phyloP scores from a whole-genome alignment of 176 grass and related monocot genomes.

The Bothriochloa decipiens region DNA sequence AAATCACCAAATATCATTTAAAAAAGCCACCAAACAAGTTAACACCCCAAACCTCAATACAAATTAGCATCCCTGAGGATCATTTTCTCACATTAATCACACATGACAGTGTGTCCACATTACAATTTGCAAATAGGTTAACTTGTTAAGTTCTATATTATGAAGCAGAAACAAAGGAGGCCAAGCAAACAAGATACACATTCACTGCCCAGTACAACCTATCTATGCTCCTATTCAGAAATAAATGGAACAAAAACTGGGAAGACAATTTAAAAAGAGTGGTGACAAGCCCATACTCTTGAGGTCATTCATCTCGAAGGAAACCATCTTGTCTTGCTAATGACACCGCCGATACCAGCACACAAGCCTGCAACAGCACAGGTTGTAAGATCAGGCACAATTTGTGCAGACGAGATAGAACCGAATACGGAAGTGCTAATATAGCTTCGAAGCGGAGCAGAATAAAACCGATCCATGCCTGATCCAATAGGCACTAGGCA shows the following conservation, averaged over 20 bases:
- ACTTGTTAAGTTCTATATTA: background rate
- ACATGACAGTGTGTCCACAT: background rate
- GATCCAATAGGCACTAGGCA: background rate
- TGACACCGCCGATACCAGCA: constrained; percentile 16
- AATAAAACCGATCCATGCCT: background rate
- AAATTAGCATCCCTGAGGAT: background rate
- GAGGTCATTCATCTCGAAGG: constrained; percentile 95
- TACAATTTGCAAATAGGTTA: background rate
- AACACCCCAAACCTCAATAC: background rate
- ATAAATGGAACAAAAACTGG: background rate
- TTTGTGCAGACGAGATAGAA: background rate
- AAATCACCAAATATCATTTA: background rate
- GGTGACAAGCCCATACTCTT: constrained; percentile 66
- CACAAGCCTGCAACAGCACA: constrained; percentile 25
- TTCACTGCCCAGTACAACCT: background rate
- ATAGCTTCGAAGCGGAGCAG: background rate
- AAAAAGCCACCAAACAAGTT: background rate
- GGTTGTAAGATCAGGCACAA: background rate
- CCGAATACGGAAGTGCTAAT: background rate
- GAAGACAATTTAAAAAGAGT: background rate
- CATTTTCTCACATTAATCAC: background rate
- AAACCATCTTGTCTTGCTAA: constrained; percentile 72
- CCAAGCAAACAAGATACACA: background rate
- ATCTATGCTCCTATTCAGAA: background rate
- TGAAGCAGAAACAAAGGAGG: background rate